Evolutionary conservation across 2,329 filamentous ascomycete genomes (phyloP).

Genomic region (Ceratocystis smalleyi): DNA sequence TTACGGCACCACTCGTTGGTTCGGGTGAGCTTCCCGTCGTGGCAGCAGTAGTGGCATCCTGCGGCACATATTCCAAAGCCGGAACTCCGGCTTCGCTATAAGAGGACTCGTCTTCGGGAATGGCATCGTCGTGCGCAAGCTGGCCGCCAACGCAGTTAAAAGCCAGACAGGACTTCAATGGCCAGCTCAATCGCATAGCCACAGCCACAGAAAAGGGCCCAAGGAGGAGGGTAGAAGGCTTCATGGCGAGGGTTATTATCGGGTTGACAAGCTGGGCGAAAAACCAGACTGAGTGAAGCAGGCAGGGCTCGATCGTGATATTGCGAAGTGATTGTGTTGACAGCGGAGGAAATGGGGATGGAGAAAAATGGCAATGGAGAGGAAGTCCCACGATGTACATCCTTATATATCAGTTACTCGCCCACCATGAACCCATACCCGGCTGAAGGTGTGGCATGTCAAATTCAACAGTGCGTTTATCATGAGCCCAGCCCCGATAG

Average conservation of each 20-base stretch:
- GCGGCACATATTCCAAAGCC: too few relatives aligned
- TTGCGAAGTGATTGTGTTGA: neutral
- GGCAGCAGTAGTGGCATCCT: too few relatives aligned
- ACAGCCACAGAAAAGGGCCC: neutral
- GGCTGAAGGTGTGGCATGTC: neutral
- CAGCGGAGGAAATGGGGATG: neutral
- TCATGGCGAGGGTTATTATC: neutral
- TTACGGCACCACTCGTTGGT: neutral
- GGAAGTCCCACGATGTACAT: neutral
- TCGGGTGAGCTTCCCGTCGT: neutral
- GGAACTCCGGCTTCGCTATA: neutral
- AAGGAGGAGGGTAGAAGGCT: neutral
- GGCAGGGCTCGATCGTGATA: neutral
- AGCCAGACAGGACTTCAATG: neutral
- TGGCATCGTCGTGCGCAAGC: neutral
- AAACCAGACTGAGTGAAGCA: neutral
- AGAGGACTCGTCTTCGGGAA: neutral
- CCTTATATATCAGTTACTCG: neutral
- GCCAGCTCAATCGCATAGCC: neutral
- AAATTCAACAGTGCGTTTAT: neutral
- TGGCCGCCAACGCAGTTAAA: neutral
- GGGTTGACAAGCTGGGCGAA: neutral
- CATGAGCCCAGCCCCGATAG: neutral
- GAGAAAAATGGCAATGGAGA: neutral
- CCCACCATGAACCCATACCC: neutral